phyloP scores from a whole-genome alignment of 768 basidiomycete genomes.

The Asterophora lycoperdoides region DNA sequence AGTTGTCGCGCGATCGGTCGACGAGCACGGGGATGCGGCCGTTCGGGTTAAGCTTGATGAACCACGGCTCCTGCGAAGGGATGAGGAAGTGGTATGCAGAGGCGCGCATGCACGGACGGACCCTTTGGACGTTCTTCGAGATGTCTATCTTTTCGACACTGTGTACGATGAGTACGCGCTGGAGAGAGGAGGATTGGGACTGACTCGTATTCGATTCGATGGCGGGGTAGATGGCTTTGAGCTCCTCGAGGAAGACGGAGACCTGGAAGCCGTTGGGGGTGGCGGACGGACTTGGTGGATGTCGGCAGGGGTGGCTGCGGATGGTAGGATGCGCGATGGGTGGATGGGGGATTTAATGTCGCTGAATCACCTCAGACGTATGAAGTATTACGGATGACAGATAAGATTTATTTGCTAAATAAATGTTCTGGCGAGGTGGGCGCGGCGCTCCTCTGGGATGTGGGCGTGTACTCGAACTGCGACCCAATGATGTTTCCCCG shows the following conservation, averaged over 20 bases:
- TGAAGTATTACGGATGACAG: conserved; percentile 11
- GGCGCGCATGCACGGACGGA: conserved; percentile 2
- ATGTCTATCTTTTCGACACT: conserved; percentile 56
- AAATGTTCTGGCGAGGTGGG: conserved; percentile 7
- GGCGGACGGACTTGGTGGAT: conserved; percentile 36
- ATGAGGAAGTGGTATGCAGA: not conserved
- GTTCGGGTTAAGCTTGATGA: conserved; percentile 69
- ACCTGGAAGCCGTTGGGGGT: conserved; percentile 58
- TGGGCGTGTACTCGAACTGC: conserved; percentile 42
- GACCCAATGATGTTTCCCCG: conserved; percentile 65
- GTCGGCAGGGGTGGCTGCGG: conserved; percentile 27
- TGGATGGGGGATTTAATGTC: too few relatives aligned
- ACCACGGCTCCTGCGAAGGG: conserved; percentile 50
- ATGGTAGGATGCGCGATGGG: conserved; percentile 25
- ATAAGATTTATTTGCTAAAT: conserved; percentile 12
- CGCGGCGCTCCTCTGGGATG: conserved; percentile 21
- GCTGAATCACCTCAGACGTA: too few relatives aligned
- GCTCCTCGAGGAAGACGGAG: conserved; percentile 59
- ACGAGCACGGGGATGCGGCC: conserved; percentile 67
- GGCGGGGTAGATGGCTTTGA: conserved; percentile 47
- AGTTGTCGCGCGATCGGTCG: conserved; percentile 57
- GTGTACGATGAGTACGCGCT: not conserved
- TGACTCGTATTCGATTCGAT: conserved; percentile 21
- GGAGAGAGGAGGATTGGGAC: too few relatives aligned
- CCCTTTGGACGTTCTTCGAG: conserved; percentile 69